phyloP scores from a whole-genome alignment of 177 flowering plant genomes.

The Vitis hybrid region DNA sequence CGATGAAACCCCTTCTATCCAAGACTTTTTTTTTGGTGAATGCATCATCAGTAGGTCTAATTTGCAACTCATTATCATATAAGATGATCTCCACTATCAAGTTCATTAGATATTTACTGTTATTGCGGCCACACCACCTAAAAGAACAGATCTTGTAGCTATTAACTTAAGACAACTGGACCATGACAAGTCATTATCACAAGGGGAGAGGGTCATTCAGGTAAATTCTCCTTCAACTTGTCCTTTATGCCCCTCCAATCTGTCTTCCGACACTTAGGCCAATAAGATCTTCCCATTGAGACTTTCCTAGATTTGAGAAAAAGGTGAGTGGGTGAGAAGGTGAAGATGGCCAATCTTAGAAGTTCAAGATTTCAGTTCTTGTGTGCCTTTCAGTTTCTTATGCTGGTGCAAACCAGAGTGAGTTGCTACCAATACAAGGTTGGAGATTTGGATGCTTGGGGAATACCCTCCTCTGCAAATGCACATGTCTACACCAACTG shows the following conservation, averaged over 20 bases:
- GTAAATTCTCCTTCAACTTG: slow-evolving; percentile 11
- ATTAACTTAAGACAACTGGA: not conserved
- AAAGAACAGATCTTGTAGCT: no score
- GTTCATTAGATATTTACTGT: not conserved
- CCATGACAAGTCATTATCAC: not conserved
- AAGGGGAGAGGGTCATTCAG: slow-evolving; percentile 13
- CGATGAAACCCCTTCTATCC: slow-evolving; percentile 5
- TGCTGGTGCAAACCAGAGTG: slow-evolving; percentile 43
- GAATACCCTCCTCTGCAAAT: slow-evolving; percentile 63
- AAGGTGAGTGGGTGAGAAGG: slow-evolving; percentile 7
- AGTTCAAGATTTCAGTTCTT: slow-evolving; percentile 26
- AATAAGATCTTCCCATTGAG: slow-evolving; percentile 8
- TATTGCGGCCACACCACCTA: not conserved
- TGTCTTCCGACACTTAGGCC: not conserved
- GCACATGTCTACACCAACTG: slow-evolving; percentile 60
- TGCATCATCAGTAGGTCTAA: no score
- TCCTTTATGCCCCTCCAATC: slow-evolving; percentile 5
- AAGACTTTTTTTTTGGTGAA: not conserved
- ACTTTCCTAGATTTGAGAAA: slow-evolving; percentile 3
- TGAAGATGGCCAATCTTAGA: slow-evolving; percentile 35
- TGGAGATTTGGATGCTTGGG: slow-evolving; percentile 88
- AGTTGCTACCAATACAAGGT: slow-evolving; percentile 63
- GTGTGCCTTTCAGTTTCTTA: slow-evolving; percentile 35
- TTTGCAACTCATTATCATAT: no score
- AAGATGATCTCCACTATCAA: not conserved